Evolutionary conservation across 495 filamentous ascomycete species (phyloP).

Genomic region (Peziza echinospora): DNA sequence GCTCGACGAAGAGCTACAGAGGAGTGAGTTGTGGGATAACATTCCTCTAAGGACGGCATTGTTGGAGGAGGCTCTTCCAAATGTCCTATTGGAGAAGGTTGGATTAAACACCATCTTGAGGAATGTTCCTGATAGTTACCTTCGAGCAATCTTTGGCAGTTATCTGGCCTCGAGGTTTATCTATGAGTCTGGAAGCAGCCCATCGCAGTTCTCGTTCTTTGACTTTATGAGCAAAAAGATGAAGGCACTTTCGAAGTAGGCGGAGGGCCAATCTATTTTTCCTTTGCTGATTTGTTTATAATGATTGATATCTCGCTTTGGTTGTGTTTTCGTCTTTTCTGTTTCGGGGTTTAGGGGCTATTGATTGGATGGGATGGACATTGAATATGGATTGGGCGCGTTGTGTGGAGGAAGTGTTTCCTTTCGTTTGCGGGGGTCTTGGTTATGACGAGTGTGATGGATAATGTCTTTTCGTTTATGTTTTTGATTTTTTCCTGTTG

Average conservation of each 20-base stretch:
- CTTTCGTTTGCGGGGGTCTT: no score
- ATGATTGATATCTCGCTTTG: no score
- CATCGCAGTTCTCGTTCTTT: conserved; percentile 95
- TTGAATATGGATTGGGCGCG: no score
- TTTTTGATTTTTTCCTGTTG: no score
- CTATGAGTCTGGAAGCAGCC: conserved; percentile 76
- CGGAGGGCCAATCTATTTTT: no score
- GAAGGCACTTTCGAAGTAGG: not conserved
- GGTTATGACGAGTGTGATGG: no score
- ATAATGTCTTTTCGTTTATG: no score
- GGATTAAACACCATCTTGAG: conserved; percentile 68
- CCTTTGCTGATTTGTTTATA: no score
- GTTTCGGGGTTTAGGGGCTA: no score
- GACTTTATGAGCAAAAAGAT: conserved; percentile 33
- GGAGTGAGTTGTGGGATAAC: conserved; percentile 79
- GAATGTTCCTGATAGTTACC: conserved; percentile 77
- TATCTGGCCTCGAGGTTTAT: conserved; percentile 89
- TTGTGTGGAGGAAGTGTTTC: no score
- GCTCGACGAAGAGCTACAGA: conserved; percentile 84
- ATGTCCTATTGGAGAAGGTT: conserved; percentile 66
- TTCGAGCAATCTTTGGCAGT: conserved; percentile 86
- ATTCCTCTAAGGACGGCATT: conserved; percentile 53
- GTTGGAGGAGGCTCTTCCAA: conserved; percentile 66
- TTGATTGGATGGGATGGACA: no score
- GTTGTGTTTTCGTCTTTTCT: no score